These are phyloP conservation scores for Rhizopogon vinicolor DNA, from an alignment of 768 basidiomycete genomes.

Conservation along the genomic window DNA sequence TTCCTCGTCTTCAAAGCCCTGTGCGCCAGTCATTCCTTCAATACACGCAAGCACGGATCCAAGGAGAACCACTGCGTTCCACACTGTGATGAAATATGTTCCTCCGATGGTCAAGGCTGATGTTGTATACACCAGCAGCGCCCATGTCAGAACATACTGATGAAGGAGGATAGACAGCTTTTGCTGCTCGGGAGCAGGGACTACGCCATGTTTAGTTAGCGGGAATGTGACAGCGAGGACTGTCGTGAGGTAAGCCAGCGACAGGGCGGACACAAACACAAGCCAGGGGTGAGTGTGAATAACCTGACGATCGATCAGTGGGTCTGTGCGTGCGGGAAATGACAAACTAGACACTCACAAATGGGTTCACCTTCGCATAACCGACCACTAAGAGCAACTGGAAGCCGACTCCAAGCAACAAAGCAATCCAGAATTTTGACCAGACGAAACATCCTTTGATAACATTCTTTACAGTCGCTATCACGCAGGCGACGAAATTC, in stretches of 20 bases:
- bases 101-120: conserved; percentile 42
- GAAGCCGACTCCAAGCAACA: conserved; percentile 39
- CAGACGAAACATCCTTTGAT: conserved; percentile 40
- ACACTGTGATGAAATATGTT: conserved; percentile 52
- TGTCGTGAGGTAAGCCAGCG: conserved; percentile 45
- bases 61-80: conserved; percentile 44
- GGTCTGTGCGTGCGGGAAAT: background rate
- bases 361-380: conserved; percentile 57
- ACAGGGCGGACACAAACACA: conserved; percentile 44
- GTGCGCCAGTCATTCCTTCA: conserved; percentile 27
- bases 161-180: conserved; percentile 50
- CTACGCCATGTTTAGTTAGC: conserved; percentile 17
- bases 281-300: conserved; percentile 53
- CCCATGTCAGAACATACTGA: conserved; percentile 54
- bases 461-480: conserved; percentile 20
- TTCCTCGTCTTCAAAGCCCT: conserved; percentile 8
- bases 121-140: conserved; percentile 49
- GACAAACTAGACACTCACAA: conserved; percentile 36
- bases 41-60: conserved; percentile 34
- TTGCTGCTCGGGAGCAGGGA: conserved; percentile 34
- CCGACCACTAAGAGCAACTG: conserved; percentile 45
- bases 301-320: conserved; percentile 35
- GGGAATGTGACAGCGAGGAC: conserved; percentile 37
- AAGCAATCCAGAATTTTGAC: conserved; percentile 59
- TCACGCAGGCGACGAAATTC: conserved; percentile 11